Conservation (phyloP, 2,329 filamentous ascomycete genomes). For the Pseudogymnoascus sp. region DNA sequence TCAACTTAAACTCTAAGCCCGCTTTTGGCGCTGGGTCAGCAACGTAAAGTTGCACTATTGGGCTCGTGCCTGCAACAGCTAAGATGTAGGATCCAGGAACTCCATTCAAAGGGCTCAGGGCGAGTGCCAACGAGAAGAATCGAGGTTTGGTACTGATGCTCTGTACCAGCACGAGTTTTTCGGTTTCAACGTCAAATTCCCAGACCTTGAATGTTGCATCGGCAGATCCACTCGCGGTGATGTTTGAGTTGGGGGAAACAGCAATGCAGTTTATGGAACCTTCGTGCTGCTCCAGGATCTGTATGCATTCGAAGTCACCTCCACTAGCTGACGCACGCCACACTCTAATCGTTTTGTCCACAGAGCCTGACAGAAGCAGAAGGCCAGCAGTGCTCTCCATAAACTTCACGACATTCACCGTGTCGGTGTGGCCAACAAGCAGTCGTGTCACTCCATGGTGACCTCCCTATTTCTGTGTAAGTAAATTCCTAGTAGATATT, state of each 20-base stretch:
- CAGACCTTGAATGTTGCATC: constrained; percentile 68
- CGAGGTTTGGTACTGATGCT: constrained; percentile 65
- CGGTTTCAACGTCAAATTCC: constrained; percentile 44
- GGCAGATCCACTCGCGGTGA: constrained; percentile 71
- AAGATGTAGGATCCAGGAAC: constrained; percentile 50
- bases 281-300: constrained; percentile 58
- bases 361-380: constrained; percentile 68
- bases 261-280: constrained; percentile 65
- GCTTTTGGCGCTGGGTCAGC: constrained; percentile 36
- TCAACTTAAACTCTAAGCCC: constrained; percentile 51
- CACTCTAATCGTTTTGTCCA: constrained; percentile 67
- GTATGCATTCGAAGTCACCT: constrained; percentile 32
- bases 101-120: constrained; percentile 52
- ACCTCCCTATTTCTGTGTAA: constrained; percentile 33
- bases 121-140: constrained; percentile 73
- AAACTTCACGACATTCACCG: constrained; percentile 78
- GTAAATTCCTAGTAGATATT: neutral
- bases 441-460: constrained; percentile 53
- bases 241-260: constrained; percentile 25
- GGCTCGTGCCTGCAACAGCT: constrained; percentile 77
- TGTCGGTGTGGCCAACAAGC: constrained; percentile 66
- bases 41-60: constrained; percentile 71
- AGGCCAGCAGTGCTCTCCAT: constrained; percentile 44
- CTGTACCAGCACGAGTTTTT: constrained; percentile 47
- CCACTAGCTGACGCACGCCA: constrained; percentile 47